These are phyloP conservation scores for Chalaropsis thielavioides DNA, from an alignment of 2,329 filamentous ascomycete genomes.

Conservation along the genomic window DNA sequence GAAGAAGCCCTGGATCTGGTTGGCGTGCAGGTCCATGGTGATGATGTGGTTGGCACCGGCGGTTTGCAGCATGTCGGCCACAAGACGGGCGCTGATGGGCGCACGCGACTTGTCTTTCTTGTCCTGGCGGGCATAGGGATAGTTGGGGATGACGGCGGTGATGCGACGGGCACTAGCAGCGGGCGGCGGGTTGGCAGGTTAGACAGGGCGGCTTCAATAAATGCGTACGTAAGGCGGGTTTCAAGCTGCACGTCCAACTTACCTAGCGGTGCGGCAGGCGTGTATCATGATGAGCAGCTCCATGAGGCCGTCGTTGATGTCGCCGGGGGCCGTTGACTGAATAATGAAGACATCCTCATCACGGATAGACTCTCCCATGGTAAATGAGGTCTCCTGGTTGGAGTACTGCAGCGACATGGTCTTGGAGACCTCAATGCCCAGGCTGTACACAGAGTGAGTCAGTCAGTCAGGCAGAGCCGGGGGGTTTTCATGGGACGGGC, in stretches of 20 bases:
- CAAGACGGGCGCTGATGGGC: constrained; percentile 90
- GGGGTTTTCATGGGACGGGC: not conserved
- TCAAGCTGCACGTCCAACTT: not conserved
- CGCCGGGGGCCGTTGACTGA: constrained; percentile 84
- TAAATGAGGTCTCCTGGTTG: constrained; percentile 78
- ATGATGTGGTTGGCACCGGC: constrained; percentile 59
- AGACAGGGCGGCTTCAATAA: not conserved
- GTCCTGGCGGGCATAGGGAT: constrained; percentile 90
- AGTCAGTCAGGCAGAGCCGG: constrained; percentile 1
- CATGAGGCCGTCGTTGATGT: constrained; percentile 97
- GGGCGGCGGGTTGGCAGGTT: not conserved
- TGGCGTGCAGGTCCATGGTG: constrained; percentile 90
- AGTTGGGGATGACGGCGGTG: constrained; percentile 90
- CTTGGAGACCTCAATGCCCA: constrained; percentile 64
- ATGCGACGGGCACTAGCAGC: constrained; percentile 56
- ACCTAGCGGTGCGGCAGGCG: constrained; percentile 52
- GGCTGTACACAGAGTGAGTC: constrained; percentile 33
- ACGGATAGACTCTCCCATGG: constrained; percentile 87
- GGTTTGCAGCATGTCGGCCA: constrained; percentile 94
- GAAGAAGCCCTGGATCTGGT: constrained; percentile 93
- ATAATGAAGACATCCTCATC: constrained; percentile 96
- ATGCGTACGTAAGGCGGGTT: not conserved
- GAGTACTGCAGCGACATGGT: constrained; percentile 73
- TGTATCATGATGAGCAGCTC: constrained; percentile 97
- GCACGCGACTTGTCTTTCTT: constrained; percentile 91